phyloP scores from a whole-genome alignment of 2,329 filamentous ascomycete genomes.

The Pseudocercospora fuligena region DNA sequence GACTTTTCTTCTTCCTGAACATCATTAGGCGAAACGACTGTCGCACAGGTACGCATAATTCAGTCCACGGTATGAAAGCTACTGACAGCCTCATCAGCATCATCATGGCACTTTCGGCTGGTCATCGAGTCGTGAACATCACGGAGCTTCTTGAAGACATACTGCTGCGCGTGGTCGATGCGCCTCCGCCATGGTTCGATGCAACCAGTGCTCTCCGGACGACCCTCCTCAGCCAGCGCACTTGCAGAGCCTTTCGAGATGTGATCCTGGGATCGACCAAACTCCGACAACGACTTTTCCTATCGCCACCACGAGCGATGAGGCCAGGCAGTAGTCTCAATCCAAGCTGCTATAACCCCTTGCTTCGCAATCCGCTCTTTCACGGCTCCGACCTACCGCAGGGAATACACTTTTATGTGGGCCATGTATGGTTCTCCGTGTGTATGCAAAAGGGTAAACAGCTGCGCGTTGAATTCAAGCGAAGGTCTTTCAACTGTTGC shows the following conservation, averaged over 20 bases:
- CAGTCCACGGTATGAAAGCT: neutral
- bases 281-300: neutral
- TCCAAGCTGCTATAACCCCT: too few species aligned
- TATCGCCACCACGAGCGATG: neutral
- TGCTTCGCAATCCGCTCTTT: too few species aligned
- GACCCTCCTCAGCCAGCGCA: neutral
- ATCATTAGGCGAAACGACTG: neutral
- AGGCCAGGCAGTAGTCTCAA: too few species aligned
- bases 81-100: neutral
- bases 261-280: neutral
- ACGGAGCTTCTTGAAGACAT: slow-evolving; percentile 2
- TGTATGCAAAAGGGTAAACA: too few species aligned
- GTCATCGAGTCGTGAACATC: neutral
- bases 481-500: too few species aligned
- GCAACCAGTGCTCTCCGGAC: neutral
- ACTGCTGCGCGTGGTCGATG: neutral
- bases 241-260: neutral
- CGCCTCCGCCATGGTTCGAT: too few species aligned
- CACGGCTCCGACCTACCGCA: too few species aligned
- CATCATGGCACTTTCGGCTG: neutral
- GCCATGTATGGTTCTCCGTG: too few species aligned
- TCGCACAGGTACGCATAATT: neutral
- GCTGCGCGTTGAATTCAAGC: too few species aligned
- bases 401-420: too few species aligned
- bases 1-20: too few species aligned